These are phyloP conservation scores for Ailanthus altissimus DNA, from an alignment of 345 rosid species.

Conservation along the genomic window DNA sequence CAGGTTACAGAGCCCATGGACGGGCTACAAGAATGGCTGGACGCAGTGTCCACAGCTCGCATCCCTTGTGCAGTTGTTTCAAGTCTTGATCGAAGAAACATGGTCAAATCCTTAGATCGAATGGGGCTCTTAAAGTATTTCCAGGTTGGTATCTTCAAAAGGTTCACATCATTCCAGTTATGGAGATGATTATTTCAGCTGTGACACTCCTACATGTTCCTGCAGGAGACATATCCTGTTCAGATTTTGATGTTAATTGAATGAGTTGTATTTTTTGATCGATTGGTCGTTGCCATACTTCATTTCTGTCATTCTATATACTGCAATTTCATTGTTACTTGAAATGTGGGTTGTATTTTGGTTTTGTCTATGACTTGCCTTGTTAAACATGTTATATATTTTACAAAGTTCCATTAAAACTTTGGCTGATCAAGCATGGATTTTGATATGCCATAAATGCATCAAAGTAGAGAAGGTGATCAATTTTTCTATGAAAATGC, in stretches of 20 bases:
- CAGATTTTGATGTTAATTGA: background rate
- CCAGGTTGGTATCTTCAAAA: constrained; percentile 49
- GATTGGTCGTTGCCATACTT: background rate
- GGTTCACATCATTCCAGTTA: background rate
- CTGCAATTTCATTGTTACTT: background rate
- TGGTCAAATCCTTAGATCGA: constrained; percentile 68
- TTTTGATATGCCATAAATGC: background rate
- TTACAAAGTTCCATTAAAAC: background rate
- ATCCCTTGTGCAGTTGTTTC: constrained; percentile 98
- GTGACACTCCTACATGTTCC: background rate
- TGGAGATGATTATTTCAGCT: background rate
- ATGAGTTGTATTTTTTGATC: background rate
- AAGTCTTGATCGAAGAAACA: constrained; percentile 73
- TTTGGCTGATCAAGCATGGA: constrained; percentile 3
- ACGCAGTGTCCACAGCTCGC: constrained; percentile 71
- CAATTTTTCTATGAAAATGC: constrained; percentile 18
- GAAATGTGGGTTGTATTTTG: background rate
- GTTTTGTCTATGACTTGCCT: background rate
- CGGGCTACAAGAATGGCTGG: constrained; percentile 88
- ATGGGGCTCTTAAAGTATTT: constrained; percentile 83
- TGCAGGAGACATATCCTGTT: background rate
- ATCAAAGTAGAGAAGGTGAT: background rate
- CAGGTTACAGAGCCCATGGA: constrained; percentile 74
- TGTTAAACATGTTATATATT: background rate
- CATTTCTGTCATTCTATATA: background rate